Percentiles rank a stretch among this genome's conserved stretches.
Evolutionary conservation across 352 stramenopile species (phyloP).

Genomic region (Pythium apleroticum): DNA sequence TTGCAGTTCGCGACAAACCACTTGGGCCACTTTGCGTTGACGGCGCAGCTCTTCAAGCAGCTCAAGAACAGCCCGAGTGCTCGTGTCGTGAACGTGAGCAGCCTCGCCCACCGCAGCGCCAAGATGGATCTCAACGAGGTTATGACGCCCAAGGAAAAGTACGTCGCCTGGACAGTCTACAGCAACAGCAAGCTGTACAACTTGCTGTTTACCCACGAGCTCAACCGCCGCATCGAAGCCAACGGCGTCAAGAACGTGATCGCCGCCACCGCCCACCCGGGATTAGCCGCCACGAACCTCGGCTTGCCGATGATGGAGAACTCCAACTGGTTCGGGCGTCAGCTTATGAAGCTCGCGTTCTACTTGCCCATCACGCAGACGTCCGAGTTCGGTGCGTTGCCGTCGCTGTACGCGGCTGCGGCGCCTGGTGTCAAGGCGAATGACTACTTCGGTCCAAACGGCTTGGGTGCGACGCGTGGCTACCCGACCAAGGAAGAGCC

Average conservation of each 20-base stretch:
- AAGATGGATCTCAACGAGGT: constrained; percentile 31
- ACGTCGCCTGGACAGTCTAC: constrained; percentile 31
- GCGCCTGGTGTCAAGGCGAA: constrained; percentile 25
- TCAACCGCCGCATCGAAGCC: constrained; percentile 35
- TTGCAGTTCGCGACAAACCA: constrained; percentile 25
- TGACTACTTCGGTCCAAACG: constrained; percentile 34
- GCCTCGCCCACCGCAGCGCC: constrained; percentile 40
- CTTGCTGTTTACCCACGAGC: constrained; percentile 46
- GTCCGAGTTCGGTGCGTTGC: constrained; percentile 39
- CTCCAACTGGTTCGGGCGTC: constrained; percentile 28
- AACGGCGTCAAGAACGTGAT: constrained; percentile 30
- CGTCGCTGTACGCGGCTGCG: constrained; percentile 45
- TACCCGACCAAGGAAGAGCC: not conserved
- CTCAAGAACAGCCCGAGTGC: constrained; percentile 30
- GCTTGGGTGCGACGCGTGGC: constrained; percentile 34
- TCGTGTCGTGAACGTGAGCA: constrained; percentile 39
- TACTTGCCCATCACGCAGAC: too few relatives aligned
- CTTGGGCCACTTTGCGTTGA: constrained; percentile 35
- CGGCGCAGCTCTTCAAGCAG: constrained; percentile 25
- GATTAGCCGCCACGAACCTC: constrained; percentile 38
- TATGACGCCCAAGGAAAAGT: constrained; percentile 38
- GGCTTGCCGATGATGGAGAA: too few relatives aligned
- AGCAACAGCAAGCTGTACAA: constrained; percentile 53
- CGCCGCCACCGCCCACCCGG: constrained; percentile 34
- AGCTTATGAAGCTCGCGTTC: constrained; percentile 31